A percentile compares a stretch with the other conserved stretches of the same genome.
phyloP scores from a whole-genome alignment of 345 rosid species.

The Heritiera littoralis region DNA sequence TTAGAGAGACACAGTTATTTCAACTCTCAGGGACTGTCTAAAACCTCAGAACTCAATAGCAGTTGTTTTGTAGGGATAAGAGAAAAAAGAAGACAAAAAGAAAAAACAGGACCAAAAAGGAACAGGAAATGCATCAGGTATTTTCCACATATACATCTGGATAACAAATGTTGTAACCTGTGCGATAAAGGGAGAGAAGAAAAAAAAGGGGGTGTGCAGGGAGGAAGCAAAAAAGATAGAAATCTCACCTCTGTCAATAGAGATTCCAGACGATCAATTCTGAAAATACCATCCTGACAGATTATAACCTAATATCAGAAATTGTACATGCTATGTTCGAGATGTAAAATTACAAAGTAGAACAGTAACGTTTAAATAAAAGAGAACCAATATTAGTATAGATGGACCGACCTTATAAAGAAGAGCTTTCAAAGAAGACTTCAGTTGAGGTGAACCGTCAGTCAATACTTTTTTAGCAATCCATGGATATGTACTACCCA shows the following conservation, averaged over 20 bases:
- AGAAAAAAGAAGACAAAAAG: background rate
- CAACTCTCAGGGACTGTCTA: background rate
- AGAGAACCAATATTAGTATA: constrained; percentile 4
- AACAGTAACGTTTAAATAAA: background rate
- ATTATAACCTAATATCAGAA: constrained; percentile 15
- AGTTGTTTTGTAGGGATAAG: background rate
- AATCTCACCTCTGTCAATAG: constrained; percentile 73
- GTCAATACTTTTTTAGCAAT: constrained; percentile 88
- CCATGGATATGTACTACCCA: constrained; percentile 99
- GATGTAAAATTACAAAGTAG: background rate
- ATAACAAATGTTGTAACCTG: background rate
- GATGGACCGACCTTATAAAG: constrained; percentile 83
- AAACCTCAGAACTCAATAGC: background rate
- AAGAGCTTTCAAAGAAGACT: constrained; percentile 69
- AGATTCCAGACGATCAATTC: constrained; percentile 92
- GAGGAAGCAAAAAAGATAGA: constrained; percentile 15
- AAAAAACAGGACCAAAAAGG: background rate
- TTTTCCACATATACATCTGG: too few species aligned
- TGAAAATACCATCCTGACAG: constrained; percentile 80
- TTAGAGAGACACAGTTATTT: background rate
- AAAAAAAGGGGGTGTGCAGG: background rate
- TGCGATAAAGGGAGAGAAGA: background rate
- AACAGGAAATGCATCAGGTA: background rate
- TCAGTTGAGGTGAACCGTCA: constrained; percentile 83
- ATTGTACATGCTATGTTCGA: background rate